phyloP scores from a whole-genome alignment of 2,329 filamentous ascomycete species.

The Periconia digitata region DNA sequence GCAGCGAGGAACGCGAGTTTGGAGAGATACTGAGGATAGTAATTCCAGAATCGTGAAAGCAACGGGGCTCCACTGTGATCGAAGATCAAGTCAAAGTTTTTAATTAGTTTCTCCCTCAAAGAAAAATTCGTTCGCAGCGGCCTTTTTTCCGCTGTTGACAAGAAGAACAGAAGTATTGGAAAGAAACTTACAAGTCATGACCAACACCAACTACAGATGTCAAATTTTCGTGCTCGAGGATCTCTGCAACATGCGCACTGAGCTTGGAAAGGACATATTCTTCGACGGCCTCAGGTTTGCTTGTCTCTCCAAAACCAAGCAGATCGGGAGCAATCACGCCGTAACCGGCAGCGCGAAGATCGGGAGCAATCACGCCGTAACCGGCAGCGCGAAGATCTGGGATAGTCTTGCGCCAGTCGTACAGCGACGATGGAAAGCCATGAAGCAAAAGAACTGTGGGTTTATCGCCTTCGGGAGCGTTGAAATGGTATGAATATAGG shows the following conservation, averaged over 20 bases:
- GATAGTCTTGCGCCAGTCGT: slow-evolving; percentile 64
- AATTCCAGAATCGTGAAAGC: background rate
- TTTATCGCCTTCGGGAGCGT: slow-evolving; percentile 41
- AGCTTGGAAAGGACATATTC: slow-evolving; percentile 7
- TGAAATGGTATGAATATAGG: background rate
- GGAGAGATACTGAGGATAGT: background rate
- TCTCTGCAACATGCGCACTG: slow-evolving; percentile 1
- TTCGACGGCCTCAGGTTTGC: slow-evolving; percentile 15
- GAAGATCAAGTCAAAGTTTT: too few species aligned
- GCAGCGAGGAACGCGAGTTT: background rate
- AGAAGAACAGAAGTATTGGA: background rate
- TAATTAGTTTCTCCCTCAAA: too few species aligned
- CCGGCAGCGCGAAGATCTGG: slow-evolving; percentile 55
- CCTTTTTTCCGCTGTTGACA: too few species aligned
- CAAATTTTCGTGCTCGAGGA: slow-evolving; percentile 3
- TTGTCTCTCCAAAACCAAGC: slow-evolving; percentile 64
- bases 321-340: slow-evolving; percentile 65
- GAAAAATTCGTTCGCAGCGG: too few species aligned
- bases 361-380: slow-evolving; percentile 64
- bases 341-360: slow-evolving; percentile 60
- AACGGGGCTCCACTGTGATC: background rate
- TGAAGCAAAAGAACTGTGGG: slow-evolving; percentile 54
- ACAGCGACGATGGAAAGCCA: slow-evolving; percentile 66
- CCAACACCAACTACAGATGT: slow-evolving; percentile 10
- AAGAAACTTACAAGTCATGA: slow-evolving; percentile 8